These are phyloP conservation scores for Sphaerosporella brunnea DNA, from an alignment of 495 filamentous ascomycete species.

Conservation along the genomic window DNA sequence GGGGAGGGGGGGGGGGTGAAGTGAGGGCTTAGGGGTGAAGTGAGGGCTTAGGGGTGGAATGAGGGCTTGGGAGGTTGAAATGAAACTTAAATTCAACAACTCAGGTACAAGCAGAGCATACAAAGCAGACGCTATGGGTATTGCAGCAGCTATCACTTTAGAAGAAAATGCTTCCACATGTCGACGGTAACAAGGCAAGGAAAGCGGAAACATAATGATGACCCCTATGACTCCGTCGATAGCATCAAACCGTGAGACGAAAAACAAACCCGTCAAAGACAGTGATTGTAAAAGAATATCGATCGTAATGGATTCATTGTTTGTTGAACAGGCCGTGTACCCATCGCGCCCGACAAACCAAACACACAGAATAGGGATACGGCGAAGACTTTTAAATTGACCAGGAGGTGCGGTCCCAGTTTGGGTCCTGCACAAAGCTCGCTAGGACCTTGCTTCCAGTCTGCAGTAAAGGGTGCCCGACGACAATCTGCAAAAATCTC, in stretches of 20 bases:
- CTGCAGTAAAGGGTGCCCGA: slow-evolving; percentile 88
- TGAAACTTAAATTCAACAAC: too few species aligned
- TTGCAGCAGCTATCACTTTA: neutral
- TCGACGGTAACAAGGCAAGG: neutral
- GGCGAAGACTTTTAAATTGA: too few species aligned
- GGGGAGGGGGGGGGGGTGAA: too few species aligned
- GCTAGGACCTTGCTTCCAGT: slow-evolving; percentile 93
- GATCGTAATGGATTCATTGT: neutral
- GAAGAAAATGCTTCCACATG: neutral
- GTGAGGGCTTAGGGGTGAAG: too few species aligned
- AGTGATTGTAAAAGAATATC: neutral
- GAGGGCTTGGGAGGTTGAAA: too few species aligned
- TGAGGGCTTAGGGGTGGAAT: too few species aligned
- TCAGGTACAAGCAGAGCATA: too few species aligned
- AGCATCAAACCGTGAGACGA: neutral
- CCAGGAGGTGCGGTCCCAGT: slow-evolving; percentile 69
- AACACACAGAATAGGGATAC: too few species aligned
- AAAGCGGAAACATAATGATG: neutral
- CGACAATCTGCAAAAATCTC: slow-evolving; percentile 92
- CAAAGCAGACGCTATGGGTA: too few species aligned
- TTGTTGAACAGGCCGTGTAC: too few species aligned
- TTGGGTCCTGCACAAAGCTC: slow-evolving; percentile 82
- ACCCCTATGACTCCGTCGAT: neutral
- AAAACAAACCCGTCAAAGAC: neutral
- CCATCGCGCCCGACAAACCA: too few species aligned